phyloP scores from a whole-genome alignment of 768 basidiomycete genomes.

The Phaffia australis region DNA sequence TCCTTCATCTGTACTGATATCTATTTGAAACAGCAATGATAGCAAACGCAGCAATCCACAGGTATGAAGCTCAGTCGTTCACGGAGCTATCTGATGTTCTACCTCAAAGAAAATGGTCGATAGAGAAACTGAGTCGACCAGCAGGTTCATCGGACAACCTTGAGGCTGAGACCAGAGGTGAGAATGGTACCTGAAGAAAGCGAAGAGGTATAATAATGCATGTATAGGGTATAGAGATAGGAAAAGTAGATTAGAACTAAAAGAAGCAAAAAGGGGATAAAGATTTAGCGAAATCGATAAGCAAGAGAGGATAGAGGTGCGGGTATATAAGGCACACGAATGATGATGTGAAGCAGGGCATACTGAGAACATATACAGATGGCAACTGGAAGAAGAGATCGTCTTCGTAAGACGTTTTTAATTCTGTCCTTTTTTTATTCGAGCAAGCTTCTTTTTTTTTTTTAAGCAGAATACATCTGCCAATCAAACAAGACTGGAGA shows the following conservation, averaged over 20 bases:
- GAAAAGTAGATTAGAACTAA: not conserved
- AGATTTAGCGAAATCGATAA: too few relatives aligned
- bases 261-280: not conserved
- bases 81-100: constrained; percentile 5
- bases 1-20: not conserved
- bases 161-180: too few relatives aligned
- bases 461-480: constrained; percentile 11
- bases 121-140: not conserved
- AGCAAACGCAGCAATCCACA: too few relatives aligned
- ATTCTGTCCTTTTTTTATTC: too few relatives aligned
- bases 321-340: not conserved
- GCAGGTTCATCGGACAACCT: too few relatives aligned
- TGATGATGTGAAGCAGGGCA: not conserved
- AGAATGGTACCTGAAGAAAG: too few relatives aligned
- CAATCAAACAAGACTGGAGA: constrained; percentile 17
- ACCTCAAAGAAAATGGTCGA: constrained; percentile 1
- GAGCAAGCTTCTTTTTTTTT: too few relatives aligned
- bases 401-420: too few relatives aligned
- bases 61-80: not conserved
- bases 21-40: too few relatives aligned
- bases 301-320: too few relatives aligned
- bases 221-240: not conserved
- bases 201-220: too few relatives aligned
- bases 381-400: too few relatives aligned
- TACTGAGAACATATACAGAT: not conserved